Evolutionary conservation across 345 rosid species (phyloP), one percentile per base, ranked within the genome.

Genomic region (Physaria fendleri): DNA sequence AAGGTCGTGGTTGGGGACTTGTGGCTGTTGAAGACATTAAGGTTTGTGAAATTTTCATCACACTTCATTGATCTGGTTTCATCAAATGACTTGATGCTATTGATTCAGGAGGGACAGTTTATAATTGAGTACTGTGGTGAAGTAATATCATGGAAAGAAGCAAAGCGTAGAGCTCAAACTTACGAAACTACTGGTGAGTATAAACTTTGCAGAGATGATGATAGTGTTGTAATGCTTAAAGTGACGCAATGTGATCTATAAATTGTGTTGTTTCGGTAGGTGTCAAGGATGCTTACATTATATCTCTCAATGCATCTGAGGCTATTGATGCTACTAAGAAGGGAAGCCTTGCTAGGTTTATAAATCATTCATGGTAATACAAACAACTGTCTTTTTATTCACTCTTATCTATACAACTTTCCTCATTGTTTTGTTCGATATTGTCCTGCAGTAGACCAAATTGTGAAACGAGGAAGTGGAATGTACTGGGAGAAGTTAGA

Each of bases 391-490:
- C 12, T 4, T 25, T 15, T 4, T 8, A 42, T 27, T 38, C 8
- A 10, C n/a, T n/a, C n/a, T n/a, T 15, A 39, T 15, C 51, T 22
- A 9, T 28, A n/a, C 6, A 39, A 8, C 2, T 1, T 10, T 45
- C 34, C 50, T 53, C 11, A 47, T 3, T 62, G 16, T 62, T 55
- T 39, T 53, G 41, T 56, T 24, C 28, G 23, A 15, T 59, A 29
- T 38, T 58, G 55, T 68, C 47, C 41, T 73, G 60, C 79, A 93
- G 97, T 78, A 87, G 62, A 61, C 99, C 99, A 30, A 93, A 93
- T 46, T 89, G 99, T 65, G 99, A 89, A 90, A 89, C 99, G 41
- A 81, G 99, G 72, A 89, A 93, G 82, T 89, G 97, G 99, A 83
- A 73, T 63, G 94, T 87, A 57, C 69, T 83, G 45, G 97, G 97